Evolutionary conservation across 768 basidiomycete species (phyloP).

Genomic region (Coprinellus micaceus): DNA sequence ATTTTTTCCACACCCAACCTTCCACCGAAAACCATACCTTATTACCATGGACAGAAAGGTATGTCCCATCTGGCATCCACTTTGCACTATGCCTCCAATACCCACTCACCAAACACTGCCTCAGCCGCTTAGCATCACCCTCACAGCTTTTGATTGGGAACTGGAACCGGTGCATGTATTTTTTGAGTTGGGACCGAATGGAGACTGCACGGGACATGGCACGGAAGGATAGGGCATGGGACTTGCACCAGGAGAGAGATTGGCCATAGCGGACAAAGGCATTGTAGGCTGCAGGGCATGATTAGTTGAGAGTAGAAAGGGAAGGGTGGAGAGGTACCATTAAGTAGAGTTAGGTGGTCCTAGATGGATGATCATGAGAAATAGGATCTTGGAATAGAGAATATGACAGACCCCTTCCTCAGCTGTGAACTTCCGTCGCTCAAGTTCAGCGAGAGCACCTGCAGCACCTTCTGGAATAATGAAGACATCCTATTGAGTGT

Average conservation of each 20-base stretch:
- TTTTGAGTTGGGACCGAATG: constrained; percentile 91
- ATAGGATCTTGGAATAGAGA: background rate
- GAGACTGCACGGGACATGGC: constrained; percentile 92
- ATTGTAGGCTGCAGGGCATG: constrained; percentile 84
- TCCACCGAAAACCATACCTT: constrained; percentile 41
- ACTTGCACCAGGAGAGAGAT: constrained; percentile 90
- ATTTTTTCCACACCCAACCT: too few relatives aligned
- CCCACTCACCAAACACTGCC: constrained; percentile 87
- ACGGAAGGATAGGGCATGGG: constrained; percentile 88
- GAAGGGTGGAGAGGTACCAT: too few relatives aligned
- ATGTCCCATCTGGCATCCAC: constrained; percentile 91
- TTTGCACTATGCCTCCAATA: constrained; percentile 94
- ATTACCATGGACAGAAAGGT: constrained; percentile 82
- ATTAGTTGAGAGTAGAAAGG: too few relatives aligned
- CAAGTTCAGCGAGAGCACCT: constrained; percentile 86
- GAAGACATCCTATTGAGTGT: constrained; percentile 71
- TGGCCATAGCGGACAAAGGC: constrained; percentile 81
- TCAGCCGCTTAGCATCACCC: constrained; percentile 77
- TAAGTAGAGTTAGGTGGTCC: constrained; percentile 94
- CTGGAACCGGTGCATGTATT: constrained; percentile 89
- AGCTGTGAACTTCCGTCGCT: constrained; percentile 93
- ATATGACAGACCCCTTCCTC: constrained; percentile 79
- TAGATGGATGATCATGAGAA: constrained; percentile 23
- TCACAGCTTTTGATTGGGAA: constrained; percentile 83
- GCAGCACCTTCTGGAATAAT: constrained; percentile 81